Evolutionary conservation across 805 yeast species (phyloP), one percentile per base, ranked within the genome.

Genomic region (Tetrapisispora taiwanensis): DNA sequence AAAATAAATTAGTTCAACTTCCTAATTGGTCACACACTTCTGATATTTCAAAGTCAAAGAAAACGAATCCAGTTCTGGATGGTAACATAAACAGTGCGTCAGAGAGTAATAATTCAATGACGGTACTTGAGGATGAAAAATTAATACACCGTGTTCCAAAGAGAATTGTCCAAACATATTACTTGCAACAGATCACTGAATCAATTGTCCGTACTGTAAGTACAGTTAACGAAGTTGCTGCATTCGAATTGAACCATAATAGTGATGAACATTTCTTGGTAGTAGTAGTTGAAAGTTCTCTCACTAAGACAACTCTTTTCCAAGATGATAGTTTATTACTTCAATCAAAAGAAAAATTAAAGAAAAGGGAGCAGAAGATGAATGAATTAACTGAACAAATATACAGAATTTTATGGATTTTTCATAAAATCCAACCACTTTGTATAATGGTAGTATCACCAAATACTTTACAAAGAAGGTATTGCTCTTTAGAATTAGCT

Each of bases 171-270:
- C 65, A 63, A 42, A 59, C 65, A 47, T 94, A 85, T 61, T 92
- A 89, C 59, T 75, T 95, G 0, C 83, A 88, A 7, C 97, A 92
- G 61, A 67, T 92, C 36, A 80, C 90, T 19, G 85, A 84, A 41
- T 84, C 96, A 0, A 67, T 92, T 40, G 92, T 89, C 14, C 71
- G 87, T 46, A 82, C 81, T 36, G 85, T 92, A 4, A 75, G 87
- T 20, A 81, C 83, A 36, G 81, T 89, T 0, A 81, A 80, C 43
- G 98, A 92, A 54, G 86, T 95, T 49, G 82, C 97, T 1, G 88
- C 92, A 17, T 92, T 92, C 63, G 97, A 92, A 44, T 45, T 63
- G 14, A 56, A 60, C 27, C 60, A 58, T 30, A 54, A 60, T 37
- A 60, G 52, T 39, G 81, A 79, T 41, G 95, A 87, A 55, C 82